Base-by-base conservation (phyloP, 768 basidiomycete species). In the Pleurotus cornucopiae region DNA sequence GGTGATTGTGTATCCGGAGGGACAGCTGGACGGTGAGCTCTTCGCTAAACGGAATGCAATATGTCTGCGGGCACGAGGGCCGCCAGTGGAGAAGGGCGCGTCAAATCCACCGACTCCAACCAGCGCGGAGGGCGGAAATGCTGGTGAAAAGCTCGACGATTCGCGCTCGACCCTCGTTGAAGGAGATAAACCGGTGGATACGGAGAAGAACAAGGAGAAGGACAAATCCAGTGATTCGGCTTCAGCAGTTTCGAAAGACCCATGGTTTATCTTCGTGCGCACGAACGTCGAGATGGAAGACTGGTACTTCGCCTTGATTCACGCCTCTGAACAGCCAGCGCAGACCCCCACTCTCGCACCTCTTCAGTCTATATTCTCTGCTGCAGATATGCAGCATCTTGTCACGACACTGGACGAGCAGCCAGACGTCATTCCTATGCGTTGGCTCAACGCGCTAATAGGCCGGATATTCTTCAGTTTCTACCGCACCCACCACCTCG, bases 261-360 rank as follows among this genome's bases (percentile, higher is more conserved):
- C 93, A 2, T 98, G 94, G 94, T 99, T 89, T 75, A 84, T 99
- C 63, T 98, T 98, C 71, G 85, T 93, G 16, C 86, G 88, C 59
- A 87, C 84, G 25, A 93, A 86, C 68, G 75, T 86, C 54, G 91
- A 94, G 66, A 97, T 98, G 91, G 97, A 99, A 71, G 96, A 99
- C 71, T 98, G 94, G 92, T 94, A 94, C 67, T 72, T 92, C 37
- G 78, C 91, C 0, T 78, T 97, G 54, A 69, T 93, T 18, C 88
- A 92, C 56, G 88, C 88, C 0, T 84, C 86, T 6, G 75, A 82
- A 57, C 70, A 87, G 54, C 82, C 86, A 25, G 70, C 84, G 0
- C 80, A 85, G 56, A 80, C 81, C 2, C 80, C 86, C 2, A 82
- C 78, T 5, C 80, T 91, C 46, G 67, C 67, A 1, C 84, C 89